A percentile compares a stretch with the other conserved stretches of the same genome.
phyloP scores from a whole-genome alignment of 2,329 filamentous ascomycete genomes.

The Scopulariopsis brevicaulis region DNA sequence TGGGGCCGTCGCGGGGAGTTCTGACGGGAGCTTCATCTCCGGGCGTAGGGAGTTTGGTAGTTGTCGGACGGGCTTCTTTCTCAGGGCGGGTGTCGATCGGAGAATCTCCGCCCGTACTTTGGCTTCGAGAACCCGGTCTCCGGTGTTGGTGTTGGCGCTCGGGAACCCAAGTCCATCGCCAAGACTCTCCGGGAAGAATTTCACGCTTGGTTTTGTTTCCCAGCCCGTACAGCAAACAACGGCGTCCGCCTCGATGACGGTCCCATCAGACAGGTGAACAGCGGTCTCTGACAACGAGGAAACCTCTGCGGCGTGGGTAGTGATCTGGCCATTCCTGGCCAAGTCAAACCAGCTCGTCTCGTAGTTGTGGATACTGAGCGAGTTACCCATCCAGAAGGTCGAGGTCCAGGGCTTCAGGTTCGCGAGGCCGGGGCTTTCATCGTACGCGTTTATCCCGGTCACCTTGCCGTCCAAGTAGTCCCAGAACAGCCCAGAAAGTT shows the following conservation, averaged over 20 bases:
- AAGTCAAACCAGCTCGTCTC: constrained; percentile 7
- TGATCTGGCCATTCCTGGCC: constrained; percentile 6
- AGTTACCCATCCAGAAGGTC: constrained; percentile 9
- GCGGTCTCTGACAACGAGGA: not conserved
- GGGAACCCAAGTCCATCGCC: constrained; percentile 2
- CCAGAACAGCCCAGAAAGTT: constrained; percentile 4
- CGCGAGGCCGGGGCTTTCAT: not conserved
- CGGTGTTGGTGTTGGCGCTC: not conserved
- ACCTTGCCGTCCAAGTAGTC: constrained; percentile 4
- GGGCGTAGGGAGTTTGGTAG: not conserved
- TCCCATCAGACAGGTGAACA: constrained; percentile 7
- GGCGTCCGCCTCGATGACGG: constrained; percentile 5
- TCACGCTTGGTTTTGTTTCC: constrained; percentile 4
- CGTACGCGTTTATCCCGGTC: constrained; percentile 1
- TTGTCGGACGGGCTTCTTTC: not conserved
- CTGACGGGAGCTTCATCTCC: not conserved
- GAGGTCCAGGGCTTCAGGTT: constrained; percentile 7
- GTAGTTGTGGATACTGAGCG: constrained; percentile 9
- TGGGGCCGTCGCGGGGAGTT: not conserved
- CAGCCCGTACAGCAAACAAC: constrained; percentile 8
- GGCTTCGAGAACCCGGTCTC: not conserved
- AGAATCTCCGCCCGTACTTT: not conserved
- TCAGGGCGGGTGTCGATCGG: not conserved
- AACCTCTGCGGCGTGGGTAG: constrained; percentile 7
- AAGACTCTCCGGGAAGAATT: constrained; percentile 3